Conservation (phyloP, 2,329 filamentous ascomycete species). For the Fusarium heterosporum region DNA sequence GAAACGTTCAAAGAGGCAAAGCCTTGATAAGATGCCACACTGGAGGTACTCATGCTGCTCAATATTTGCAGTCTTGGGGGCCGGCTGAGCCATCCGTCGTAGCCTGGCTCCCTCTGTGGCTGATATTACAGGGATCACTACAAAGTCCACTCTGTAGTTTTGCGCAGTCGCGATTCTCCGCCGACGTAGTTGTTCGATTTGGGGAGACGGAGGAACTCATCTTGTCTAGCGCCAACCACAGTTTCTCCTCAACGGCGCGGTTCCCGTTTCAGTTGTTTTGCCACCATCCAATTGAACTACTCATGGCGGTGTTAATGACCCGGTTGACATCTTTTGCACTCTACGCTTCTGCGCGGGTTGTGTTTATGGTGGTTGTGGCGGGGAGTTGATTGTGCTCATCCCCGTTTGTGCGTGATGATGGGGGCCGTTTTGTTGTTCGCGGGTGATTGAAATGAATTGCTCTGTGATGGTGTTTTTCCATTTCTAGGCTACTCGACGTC, state of each 20-base stretch:
- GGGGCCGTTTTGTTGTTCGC: slow-evolving; percentile 22
- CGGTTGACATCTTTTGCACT: not conserved
- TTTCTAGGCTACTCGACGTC: slow-evolving; percentile 20
- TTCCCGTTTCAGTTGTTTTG: slow-evolving; percentile 13
- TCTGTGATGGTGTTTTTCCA: slow-evolving; percentile 32
- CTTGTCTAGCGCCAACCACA: not conserved
- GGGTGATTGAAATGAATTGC: slow-evolving; percentile 8
- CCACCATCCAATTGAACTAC: slow-evolving; percentile 27
- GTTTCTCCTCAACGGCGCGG: slow-evolving; percentile 7
- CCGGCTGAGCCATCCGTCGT: slow-evolving; percentile 5
- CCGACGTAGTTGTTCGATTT: slow-evolving; percentile 21
- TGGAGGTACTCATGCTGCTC: not conserved
- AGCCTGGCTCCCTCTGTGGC: slow-evolving; percentile 20
- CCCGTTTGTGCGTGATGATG: slow-evolving; percentile 15
- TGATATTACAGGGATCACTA: not conserved
- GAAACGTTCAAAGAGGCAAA: not conserved
- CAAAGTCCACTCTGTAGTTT: not conserved
- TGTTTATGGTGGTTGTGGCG: not conserved
- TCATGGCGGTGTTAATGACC: slow-evolving; percentile 23
- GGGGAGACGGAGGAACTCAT: not conserved
- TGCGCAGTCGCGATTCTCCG: slow-evolving; percentile 23
- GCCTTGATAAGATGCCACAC: not conserved
- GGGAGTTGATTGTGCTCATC: not conserved
- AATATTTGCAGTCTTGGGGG: slow-evolving; percentile 8
- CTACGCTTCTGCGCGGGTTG: slow-evolving; percentile 8